Base-by-base conservation (phyloP, 345 rosid species). In the Camelina neglecta region DNA sequence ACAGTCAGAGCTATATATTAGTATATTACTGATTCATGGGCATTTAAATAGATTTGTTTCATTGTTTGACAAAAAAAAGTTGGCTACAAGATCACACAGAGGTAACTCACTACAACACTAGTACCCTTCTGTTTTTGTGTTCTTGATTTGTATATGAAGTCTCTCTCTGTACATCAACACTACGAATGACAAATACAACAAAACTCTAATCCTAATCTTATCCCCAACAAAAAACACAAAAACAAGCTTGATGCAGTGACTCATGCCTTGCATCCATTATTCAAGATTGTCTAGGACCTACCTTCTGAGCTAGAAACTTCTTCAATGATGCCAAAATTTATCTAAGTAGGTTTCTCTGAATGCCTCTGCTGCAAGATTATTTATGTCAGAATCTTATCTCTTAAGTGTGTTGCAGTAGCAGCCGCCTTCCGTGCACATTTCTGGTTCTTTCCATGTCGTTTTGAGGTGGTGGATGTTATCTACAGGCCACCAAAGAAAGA, bases 401-500 rank as follows among this genome's bases (percentile, higher is more conserved):
- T 29, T 29, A 29, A 35, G 51, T 75, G 23, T 67, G 61, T 59
- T 57, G 56, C 45, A 13, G 56, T 31, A 49, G 56, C 68, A 23
- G 24, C 12, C 60, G 8, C 15, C 7, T 77, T n/a, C 57, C 21
- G 13, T 35, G 55, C 58, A 18, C 29, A 31, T 49, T 39, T 58
- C 62, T 50, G 64, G 64, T 53, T 67, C 60, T 21, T 60, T 44
- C 35, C 38, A 26, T 39, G 44, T 59, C 42, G 10, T 21, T 51
- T 11, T 24, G 49, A 38, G 65, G 77, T 24, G 69, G 57, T 65
- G 69, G 69, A 67, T 59, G 62, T 9, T 78, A 79, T 79, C 45
- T 73, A 70, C 83, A 80, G 63, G 64, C 77, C 79, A 71, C 80
- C 64, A 64, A 38, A 16, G 72, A 51, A 73, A 42, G 59, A 51